phyloP scores from a whole-genome alignment of 768 basidiomycete genomes.

The Leccinum aurantiacum region DNA sequence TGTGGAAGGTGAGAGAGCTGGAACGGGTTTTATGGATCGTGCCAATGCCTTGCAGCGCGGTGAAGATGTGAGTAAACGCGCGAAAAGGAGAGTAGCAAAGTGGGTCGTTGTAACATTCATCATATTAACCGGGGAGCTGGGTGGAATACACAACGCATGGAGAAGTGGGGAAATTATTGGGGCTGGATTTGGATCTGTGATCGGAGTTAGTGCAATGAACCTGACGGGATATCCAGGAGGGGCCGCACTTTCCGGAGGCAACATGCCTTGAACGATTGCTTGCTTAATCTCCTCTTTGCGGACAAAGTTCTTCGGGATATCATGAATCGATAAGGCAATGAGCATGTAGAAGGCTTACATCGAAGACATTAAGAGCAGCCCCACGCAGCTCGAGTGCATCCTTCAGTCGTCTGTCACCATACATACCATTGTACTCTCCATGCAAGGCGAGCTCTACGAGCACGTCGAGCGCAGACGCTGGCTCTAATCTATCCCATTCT shows the following conservation, averaged over 20 bases:
- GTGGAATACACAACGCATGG: constrained; percentile 63
- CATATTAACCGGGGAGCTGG: constrained; percentile 58
- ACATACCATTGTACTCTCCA: constrained; percentile 80
- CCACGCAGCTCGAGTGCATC: constrained; percentile 74
- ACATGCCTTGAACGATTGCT: constrained; percentile 71
- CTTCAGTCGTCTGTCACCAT: constrained; percentile 55
- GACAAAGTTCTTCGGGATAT: constrained; percentile 61
- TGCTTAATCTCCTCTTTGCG: constrained; percentile 68
- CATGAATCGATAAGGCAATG: constrained; percentile 1
- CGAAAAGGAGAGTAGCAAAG: constrained; percentile 74
- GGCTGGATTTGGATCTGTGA: constrained; percentile 31
- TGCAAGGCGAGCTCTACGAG: constrained; percentile 81
- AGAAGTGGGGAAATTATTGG: constrained; percentile 66
- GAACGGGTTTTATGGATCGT: constrained; percentile 59
- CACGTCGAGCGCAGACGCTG: constrained; percentile 76
- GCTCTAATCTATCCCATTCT: constrained; percentile 88
- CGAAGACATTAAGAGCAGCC: constrained; percentile 79
- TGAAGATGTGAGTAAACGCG: constrained; percentile 73
- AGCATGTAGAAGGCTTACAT: constrained; percentile 49
- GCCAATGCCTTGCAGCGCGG: constrained; percentile 63
- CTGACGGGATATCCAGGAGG: not conserved
- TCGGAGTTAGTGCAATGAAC: constrained; percentile 1
- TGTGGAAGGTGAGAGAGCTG: constrained; percentile 31
- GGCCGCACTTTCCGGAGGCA: constrained; percentile 52
- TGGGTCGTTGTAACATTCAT: constrained; percentile 63